Base-by-base conservation (phyloP, 2,329 filamentous ascomycete species). In the Botrytis cinerea region DNA sequence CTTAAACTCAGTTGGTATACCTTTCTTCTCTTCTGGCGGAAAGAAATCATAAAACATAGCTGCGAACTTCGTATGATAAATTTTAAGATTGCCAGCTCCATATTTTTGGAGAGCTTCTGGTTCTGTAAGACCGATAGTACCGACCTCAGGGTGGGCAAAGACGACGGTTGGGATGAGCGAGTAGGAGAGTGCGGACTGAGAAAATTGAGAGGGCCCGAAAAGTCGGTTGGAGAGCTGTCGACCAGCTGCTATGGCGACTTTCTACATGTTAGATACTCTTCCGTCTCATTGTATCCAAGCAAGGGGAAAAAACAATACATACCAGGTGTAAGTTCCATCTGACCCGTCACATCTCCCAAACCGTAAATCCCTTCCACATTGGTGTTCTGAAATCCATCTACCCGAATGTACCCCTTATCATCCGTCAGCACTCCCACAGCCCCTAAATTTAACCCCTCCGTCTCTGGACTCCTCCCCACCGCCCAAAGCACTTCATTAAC, bases 121-220 rank as follows among this genome's bases (percentile, higher is more conserved):
- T 76, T 86, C 85, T 1, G 85, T 86, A 18, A 87, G 82, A 51
- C 85, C 85, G 43, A 84, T 81, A 7, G 84, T 83, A 70, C 85
- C 85, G 61, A 86, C 82, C 77, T 86, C 84, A 0, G 85, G 85
- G 77, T 87, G 85, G 1, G 85, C 81, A 78, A 87, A 87, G 67
- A 87, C 83, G n/a, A 87, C 85, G 1, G 85, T 85, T 14, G 85
- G 85, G 74, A 87, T 84, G 77, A 85, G 84, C n/a, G 84, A 82
- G 77, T 87, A 87, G 35, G 83, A 82, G 45, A 87, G 81, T 72
- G 84, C 83, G 66, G 84, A 80, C 40, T 81, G 78, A 70, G 84
- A 83, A 70, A 84, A 78, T 73, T 85, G 82, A 5, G 82, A 78
- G 4, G 84, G 82, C 3, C 85, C 85, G 74, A 87, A 87, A 46